Evolutionary conservation across 345 rosid species (phyloP), one percentile per base, ranked within the genome.

Genomic region (Arabis hirsuta): DNA sequence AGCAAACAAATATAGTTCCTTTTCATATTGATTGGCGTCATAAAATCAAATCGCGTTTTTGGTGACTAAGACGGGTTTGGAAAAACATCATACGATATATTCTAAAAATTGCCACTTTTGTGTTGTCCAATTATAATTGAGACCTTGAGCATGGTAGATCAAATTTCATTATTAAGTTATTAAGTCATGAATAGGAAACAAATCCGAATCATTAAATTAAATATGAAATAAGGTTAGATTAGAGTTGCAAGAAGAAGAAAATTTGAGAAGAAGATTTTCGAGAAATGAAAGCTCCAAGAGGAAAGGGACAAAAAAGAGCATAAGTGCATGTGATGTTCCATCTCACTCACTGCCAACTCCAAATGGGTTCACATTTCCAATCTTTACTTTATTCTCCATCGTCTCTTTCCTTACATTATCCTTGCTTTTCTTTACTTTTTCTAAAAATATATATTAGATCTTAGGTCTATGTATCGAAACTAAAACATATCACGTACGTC

Each of bases 241-340:
- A 24, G 43, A 47, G 36, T 56, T 13, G 50, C 24, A 48, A 73
- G 67, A 65, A 36, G 34, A 62, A 62, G 57, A 62, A 55, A 53
- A 61, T 0, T 1, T 7, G 19, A 51, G 67, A 57, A 67, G 73
- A 57, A 67, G 68, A 26, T 8, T 60, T 43, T 22, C 12, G 65
- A 62, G 70, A 83, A 74, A 73, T 81, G 87, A 87, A 87, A 84
- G 78, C 72, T 81, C 89, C 90, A 90, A 82, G 86, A 72, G 84
- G 83, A 79, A 86, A 76, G 69, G 76, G 90, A 87, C 90, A 90
- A 79, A 82, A 84, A 38, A 76, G 65, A 70, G 75, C 71, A 76
- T 48, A 64, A 76, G 69, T 65, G 84, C 89, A 86, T 86, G 89
- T 81, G 89, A 79, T 66, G 76, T 78, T 66, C 79, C 79, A 32